Conservation (phyloP, 306 rosid species). For the Castanea sativa region DNA sequence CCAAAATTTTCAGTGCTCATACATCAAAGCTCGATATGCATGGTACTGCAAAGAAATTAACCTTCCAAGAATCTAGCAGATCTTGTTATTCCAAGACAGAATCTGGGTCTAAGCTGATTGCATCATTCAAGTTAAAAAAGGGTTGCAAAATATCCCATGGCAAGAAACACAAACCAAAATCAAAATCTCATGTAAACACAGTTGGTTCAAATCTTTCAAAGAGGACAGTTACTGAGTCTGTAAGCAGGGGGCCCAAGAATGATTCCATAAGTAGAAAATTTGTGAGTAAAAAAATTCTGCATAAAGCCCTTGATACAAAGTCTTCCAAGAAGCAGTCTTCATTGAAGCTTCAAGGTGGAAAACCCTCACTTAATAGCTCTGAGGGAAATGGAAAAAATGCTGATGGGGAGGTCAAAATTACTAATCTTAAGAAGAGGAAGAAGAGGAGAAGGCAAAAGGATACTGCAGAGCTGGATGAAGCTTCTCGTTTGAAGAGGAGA, state of each 20-base stretch:
- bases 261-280: constrained; percentile 32
- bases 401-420: constrained; percentile 35
- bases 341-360: constrained; percentile 32
- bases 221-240: constrained; percentile 30
- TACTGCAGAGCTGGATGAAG: constrained; percentile 61
- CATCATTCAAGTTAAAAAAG: constrained; percentile 33
- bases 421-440: constrained; percentile 40
- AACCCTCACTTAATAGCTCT: constrained; percentile 25
- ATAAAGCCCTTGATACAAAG: constrained; percentile 26
- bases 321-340: constrained; percentile 41
- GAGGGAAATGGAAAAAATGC: constrained; percentile 29
- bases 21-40: constrained; percentile 45
- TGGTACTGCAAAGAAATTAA: constrained; percentile 44
- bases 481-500: constrained; percentile 79
- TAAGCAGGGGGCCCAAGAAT: constrained; percentile 36
- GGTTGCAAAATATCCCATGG: constrained; percentile 34
- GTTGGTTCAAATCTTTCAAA: constrained; percentile 37
- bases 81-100: constrained; percentile 32
- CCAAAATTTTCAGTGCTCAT: constrained; percentile 28
- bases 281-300: constrained; percentile 19
- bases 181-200: constrained; percentile 31
- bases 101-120: constrained; percentile 35
- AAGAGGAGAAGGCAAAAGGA: constrained; percentile 46
- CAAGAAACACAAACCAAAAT: constrained; percentile 40
- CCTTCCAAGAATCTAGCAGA: constrained; percentile 38